These are phyloP conservation scores for Globisporangium sylvaticum DNA, from an alignment of 352 stramenopile species.

Conservation along the genomic window DNA sequence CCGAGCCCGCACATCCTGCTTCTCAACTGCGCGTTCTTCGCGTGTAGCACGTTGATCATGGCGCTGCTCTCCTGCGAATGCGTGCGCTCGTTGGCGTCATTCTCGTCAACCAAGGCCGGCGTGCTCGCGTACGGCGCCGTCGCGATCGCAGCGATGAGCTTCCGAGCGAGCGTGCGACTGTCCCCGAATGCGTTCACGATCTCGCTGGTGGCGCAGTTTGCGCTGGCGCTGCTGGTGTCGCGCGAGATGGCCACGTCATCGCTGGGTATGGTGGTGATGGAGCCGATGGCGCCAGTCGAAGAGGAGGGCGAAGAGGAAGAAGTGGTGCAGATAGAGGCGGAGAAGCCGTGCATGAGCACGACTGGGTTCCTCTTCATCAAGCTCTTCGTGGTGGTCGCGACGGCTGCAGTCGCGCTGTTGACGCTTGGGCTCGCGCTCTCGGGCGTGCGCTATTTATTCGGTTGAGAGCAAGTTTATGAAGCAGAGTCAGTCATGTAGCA, in stretches of 20 bases:
- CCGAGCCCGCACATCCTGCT: neutral
- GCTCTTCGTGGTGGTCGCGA: neutral
- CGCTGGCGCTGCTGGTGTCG: conserved; percentile 2
- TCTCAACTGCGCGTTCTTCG: conserved; percentile 10
- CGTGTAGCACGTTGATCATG: conserved; percentile 1
- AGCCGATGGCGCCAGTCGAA: neutral
- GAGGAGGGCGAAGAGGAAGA: neutral
- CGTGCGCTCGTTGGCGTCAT: neutral
- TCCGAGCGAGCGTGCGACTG: neutral
- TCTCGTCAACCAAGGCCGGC: neutral
- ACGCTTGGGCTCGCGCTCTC: neutral
- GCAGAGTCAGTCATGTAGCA: neutral
- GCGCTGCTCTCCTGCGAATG: neutral
- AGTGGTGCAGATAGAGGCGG: neutral
- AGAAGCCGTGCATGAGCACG: neutral
- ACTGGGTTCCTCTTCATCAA: neutral
- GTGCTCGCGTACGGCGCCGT: conserved; percentile 1
- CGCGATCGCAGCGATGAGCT: neutral
- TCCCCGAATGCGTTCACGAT: neutral
- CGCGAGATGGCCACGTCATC: neutral
- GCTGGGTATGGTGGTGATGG: neutral
- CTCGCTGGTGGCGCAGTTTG: conserved; percentile 2
- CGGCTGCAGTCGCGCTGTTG: neutral
- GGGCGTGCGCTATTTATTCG: neutral
- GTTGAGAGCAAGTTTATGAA: neutral